Evolutionary conservation across 768 basidiomycete species (phyloP).

Genomic region (Fistulinella prunicolor): DNA sequence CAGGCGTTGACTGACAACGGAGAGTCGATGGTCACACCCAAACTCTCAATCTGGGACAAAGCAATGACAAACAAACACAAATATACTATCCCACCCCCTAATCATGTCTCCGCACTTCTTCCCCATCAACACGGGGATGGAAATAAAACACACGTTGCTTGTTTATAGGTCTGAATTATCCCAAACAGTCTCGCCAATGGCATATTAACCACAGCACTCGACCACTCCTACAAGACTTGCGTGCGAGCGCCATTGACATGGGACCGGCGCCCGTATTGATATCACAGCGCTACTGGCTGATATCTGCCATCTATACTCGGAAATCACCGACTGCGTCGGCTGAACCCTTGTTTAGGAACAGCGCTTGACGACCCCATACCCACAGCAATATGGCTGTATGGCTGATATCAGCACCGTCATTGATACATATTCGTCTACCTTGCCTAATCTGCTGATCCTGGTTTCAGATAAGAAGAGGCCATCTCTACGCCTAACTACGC

Average conservation of each 20-base stretch:
- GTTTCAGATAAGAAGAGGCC: constrained; percentile 14
- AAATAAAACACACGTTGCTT: too few species aligned
- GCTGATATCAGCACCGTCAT: neutral
- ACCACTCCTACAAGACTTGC: neutral
- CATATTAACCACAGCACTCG: too few species aligned
- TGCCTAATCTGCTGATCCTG: constrained; percentile 9
- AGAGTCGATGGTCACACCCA: neutral
- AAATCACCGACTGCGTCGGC: too few species aligned
- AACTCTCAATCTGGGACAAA: constrained; percentile 6
- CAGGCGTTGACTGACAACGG: constrained; percentile 8
- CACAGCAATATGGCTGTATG: neutral
- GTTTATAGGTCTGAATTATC: too few species aligned
- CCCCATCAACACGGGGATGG: too few species aligned
- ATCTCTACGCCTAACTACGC: neutral
- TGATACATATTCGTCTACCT: constrained; percentile 13
- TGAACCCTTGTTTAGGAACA: too few species aligned
- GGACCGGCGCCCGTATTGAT: neutral
- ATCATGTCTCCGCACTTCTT: too few species aligned
- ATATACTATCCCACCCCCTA: neutral
- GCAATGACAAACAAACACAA: constrained; percentile 21
- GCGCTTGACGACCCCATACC: too few species aligned
- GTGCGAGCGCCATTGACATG: neutral
- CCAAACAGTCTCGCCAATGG: too few species aligned
- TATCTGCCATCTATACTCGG: too few species aligned
- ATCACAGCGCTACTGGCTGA: too few species aligned